A percentile compares a stretch with the other conserved stretches of the same genome.
Evolutionary conservation across 116 monocot genomes (phyloP).

Genomic region (Phalaenopsis hybrid): DNA sequence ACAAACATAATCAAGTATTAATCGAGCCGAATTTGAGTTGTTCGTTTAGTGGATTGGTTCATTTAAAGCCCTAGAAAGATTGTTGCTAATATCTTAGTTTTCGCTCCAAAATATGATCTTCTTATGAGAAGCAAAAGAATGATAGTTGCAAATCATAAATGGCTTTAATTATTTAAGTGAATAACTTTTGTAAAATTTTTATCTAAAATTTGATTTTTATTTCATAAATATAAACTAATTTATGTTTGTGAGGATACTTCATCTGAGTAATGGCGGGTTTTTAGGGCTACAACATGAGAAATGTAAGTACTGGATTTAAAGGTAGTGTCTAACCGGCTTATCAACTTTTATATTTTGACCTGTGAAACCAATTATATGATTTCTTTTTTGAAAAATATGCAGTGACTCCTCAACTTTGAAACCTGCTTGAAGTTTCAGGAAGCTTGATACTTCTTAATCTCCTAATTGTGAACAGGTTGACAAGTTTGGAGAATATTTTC

Average conservation of each 20-base stretch:
- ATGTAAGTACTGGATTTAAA: not conserved
- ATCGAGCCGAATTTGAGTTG: too few species aligned
- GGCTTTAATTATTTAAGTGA: not conserved
- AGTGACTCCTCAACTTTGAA: not conserved
- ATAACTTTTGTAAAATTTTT: not conserved
- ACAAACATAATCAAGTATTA: too few species aligned
- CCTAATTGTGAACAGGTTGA: too few species aligned
- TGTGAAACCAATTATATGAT: not conserved
- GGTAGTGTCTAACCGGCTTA: not conserved
- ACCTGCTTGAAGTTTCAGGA: not conserved
- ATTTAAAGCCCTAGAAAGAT: not conserved
- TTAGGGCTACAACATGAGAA: not conserved
- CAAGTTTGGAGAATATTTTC: too few species aligned
- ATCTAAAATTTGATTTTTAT: not conserved
- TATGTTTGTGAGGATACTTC: not conserved
- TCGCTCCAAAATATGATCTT: not conserved
- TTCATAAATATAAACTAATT: not conserved
- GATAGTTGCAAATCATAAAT: not conserved
- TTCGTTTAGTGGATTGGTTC: too few species aligned
- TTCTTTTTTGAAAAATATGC: not conserved
- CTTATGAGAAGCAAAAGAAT: not conserved
- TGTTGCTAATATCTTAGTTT: not conserved
- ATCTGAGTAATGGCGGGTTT: not conserved
- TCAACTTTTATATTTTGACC: not conserved
- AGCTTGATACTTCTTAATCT: too few species aligned